Percentiles rank a stretch among this genome's conserved stretches.
phyloP scores from a whole-genome alignment of 2,329 filamentous ascomycete species.

The Tympanopsis confertula region DNA sequence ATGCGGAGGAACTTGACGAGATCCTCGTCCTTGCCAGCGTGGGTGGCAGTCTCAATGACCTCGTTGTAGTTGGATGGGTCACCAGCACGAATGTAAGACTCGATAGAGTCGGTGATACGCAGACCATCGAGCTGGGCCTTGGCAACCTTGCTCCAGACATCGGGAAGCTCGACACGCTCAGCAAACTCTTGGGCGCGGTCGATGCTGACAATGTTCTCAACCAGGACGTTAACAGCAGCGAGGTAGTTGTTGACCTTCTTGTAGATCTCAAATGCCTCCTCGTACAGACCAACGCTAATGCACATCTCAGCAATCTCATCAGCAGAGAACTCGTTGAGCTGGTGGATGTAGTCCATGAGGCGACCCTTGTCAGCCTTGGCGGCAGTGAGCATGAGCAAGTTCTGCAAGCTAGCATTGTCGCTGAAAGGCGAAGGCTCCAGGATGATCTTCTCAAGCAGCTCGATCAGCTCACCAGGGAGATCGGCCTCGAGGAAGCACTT shows the following conservation, averaged over 20 bases:
- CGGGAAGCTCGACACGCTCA: conserved; percentile 82
- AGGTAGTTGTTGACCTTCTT: conserved; percentile 91
- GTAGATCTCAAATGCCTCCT: conserved; percentile 96
- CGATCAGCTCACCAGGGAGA: conserved; percentile 85
- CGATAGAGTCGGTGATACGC: conserved; percentile 81
- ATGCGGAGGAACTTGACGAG: conserved; percentile 93
- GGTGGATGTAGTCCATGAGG: conserved; percentile 92
- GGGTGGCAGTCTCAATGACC: conserved; percentile 90
- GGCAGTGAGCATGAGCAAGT: conserved; percentile 88
- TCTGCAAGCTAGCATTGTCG: conserved; percentile 93
- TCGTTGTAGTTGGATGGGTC: conserved; percentile 90
- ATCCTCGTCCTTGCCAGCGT: conserved; percentile 94
- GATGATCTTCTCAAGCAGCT: conserved; percentile 97
- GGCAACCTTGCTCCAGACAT: conserved; percentile 96
- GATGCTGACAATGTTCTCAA: conserved; percentile 95
- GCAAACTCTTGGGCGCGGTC: conserved; percentile 93
- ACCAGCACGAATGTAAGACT: conserved; percentile 90
- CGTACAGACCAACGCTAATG: conserved; percentile 86
- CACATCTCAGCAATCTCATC: conserved; percentile 88
- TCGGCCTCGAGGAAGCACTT: conserved; percentile 86
- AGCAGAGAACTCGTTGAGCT: conserved; percentile 76
- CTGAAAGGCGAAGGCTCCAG: conserved; percentile 98
- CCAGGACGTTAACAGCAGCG: conserved; percentile 79
- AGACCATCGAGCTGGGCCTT: conserved; percentile 96
- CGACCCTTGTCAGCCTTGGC: conserved; percentile 92